Evolutionary conservation across 768 basidiomycete genomes (phyloP), one percentile per base, ranked within the genome.

Genomic region (Pulveroboletus sp.): DNA sequence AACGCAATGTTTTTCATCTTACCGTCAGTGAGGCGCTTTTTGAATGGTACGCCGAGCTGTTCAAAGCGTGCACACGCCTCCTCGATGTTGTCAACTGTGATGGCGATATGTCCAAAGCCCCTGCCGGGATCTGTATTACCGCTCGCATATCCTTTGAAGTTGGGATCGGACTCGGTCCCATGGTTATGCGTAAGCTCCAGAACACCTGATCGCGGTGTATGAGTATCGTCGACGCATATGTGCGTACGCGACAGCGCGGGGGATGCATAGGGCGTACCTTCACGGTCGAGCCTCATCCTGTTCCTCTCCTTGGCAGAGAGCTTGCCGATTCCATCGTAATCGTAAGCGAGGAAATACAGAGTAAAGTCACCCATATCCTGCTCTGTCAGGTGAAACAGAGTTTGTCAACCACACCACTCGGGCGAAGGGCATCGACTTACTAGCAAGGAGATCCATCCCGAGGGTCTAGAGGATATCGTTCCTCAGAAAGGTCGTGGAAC

Each of bases 101-200:
- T 81, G 50, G 88, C 89, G 59, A 94, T 91, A 69, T 96, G 94
- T 0, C 93, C 92, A 62, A 93, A 94, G 15, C 67, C 81, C 48
- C 75, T 76, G 27, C 85, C 83, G 5, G 89, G 86, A 5, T 94
- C 93, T 4, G 79, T 65, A 71, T 99, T 99, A 1, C 95, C 95
- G 60, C 68, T 86, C 9, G 82, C 76, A 66, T 96, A 97, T 32
- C 91, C 93, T 58, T 82, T 66, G 75, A 93, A 93, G 55, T 69
- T 69, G 45, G 82, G 59, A 64, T 94, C 86, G 48, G 70, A 73
- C 71, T 98, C 95, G 49, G 91, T 90, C 48, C 93, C 91, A 66
- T 93, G 89, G 74, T 93, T 92, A 72, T 88, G 83, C 2, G 87
- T 92, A 43, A 93, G 76, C 66, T 94, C 90, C 51, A 93, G 79